phyloP scores from a whole-genome alignment of 2,329 filamentous ascomycete genomes.

The Knoxdaviesia proteae region DNA sequence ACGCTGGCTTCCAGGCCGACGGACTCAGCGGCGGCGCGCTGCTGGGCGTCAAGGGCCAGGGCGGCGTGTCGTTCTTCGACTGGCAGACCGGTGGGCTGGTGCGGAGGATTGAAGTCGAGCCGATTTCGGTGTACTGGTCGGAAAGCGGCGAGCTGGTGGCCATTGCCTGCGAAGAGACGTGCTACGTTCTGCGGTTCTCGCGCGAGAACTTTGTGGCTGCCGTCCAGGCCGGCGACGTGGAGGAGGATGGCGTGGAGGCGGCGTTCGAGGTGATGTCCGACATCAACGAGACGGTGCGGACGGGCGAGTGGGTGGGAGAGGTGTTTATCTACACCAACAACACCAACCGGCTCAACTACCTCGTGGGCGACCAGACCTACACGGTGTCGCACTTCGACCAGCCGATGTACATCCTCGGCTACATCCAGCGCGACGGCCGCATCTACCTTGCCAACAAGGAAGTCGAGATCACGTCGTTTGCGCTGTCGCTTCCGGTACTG shows the following conservation, averaged over 20 bases:
- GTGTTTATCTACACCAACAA: constrained; percentile 98
- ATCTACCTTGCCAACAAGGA: constrained; percentile 95
- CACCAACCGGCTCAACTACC: constrained; percentile 91
- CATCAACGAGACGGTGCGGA: constrained; percentile 79
- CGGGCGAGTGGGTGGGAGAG: constrained; percentile 94
- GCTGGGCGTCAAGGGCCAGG: constrained; percentile 84
- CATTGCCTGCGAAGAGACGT: constrained; percentile 84
- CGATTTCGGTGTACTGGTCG: constrained; percentile 77
- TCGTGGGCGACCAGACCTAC: constrained; percentile 94
- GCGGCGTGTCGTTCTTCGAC: constrained; percentile 88
- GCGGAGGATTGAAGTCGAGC: constrained; percentile 69
- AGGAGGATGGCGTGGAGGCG: constrained; percentile 81
- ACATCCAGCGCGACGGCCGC: constrained; percentile 84
- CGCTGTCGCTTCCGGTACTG: constrained; percentile 74
- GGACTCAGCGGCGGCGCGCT: constrained; percentile 75
- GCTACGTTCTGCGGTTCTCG: constrained; percentile 84
- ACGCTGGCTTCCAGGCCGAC: constrained; percentile 89
- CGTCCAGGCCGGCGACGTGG: constrained; percentile 60
- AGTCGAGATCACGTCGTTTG: constrained; percentile 75
- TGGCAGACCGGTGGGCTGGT: constrained; percentile 83
- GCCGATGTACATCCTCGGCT: constrained; percentile 84
- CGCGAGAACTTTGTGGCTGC: constrained; percentile 74
- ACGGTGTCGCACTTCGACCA: constrained; percentile 94
- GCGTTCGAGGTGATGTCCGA: constrained; percentile 95
- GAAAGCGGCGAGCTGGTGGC: constrained; percentile 86